These are phyloP conservation scores for Cyclanthera cordifolia DNA, from an alignment of 306 rosid species.

Conservation along the genomic window DNA sequence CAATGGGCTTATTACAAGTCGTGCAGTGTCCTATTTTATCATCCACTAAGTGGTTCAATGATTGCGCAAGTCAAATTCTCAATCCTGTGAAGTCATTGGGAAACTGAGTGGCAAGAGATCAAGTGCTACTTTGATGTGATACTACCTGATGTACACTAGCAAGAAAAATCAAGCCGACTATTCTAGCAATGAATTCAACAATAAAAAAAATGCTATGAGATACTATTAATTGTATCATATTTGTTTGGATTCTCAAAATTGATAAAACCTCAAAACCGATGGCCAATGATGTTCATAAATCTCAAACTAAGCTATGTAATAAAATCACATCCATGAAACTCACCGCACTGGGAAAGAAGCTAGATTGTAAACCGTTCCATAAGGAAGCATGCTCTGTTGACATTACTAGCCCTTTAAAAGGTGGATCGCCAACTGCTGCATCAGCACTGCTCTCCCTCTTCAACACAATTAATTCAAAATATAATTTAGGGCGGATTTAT, in stretches of 20 bases:
- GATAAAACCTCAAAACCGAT: neutral
- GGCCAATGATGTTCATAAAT: neutral
- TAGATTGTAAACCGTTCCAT: slow-evolving; percentile 52
- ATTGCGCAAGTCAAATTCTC: neutral
- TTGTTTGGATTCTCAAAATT: neutral
- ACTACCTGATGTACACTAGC: neutral
- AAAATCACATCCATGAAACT: slow-evolving; percentile 15
- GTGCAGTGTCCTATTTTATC: neutral
- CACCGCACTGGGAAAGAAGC: slow-evolving; percentile 63
- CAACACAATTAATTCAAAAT: slow-evolving; percentile 20
- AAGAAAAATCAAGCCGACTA: neutral
- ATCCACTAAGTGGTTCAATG: slow-evolving; percentile 4
- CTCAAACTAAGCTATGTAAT: neutral
- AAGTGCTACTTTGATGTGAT: neutral
- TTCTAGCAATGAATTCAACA: neutral
- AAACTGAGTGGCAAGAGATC: neutral
- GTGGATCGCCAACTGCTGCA: slow-evolving; percentile 36
- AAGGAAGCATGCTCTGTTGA: slow-evolving; percentile 40
- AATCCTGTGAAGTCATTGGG: neutral
- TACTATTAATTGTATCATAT: neutral
- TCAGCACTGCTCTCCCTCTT: slow-evolving; percentile 52
- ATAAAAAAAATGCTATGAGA: neutral
- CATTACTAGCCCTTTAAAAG: slow-evolving; percentile 47
- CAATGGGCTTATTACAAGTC: neutral
- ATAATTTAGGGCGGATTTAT: slow-evolving; percentile 6